Evolutionary conservation across 2,329 filamentous ascomycete genomes (phyloP).

Genomic region (Talaromyces piceae): DNA sequence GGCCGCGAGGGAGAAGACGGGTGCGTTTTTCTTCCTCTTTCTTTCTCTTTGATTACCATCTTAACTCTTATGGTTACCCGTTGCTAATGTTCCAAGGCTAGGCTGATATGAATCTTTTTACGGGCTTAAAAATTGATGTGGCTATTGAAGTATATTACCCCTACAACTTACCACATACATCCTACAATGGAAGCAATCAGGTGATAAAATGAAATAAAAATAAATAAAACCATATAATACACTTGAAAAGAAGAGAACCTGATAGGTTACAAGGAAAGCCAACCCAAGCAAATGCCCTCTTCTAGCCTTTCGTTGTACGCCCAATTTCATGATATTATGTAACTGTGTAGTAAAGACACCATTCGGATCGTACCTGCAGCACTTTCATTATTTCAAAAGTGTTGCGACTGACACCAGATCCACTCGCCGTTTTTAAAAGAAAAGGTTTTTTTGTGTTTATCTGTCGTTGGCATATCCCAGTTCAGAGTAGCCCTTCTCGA

Average conservation of each 20-base stretch:
- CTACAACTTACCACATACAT: too few relatives aligned
- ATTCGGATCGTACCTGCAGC: neutral
- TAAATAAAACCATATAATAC: conserved; percentile 4
- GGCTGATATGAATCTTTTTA: neutral
- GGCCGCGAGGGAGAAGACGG: conserved; percentile 44
- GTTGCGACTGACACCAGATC: too few relatives aligned
- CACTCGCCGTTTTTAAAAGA: neutral
- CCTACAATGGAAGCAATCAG: too few relatives aligned
- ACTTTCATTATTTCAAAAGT: too few relatives aligned
- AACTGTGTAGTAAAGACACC: neutral
- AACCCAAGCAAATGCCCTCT: neutral
- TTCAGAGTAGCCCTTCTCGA: neutral
- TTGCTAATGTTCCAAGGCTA: neutral
- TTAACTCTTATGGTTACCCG: too few relatives aligned
- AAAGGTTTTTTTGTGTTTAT: neutral
- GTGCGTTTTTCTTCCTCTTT: neutral
- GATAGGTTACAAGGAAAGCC: conserved; percentile 1
- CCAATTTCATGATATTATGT: neutral
- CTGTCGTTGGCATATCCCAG: neutral
- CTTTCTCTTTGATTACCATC: too few relatives aligned
- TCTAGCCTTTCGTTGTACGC: conserved; percentile 1
- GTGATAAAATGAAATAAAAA: neutral
- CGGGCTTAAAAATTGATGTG: too few relatives aligned
- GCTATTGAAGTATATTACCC: neutral
- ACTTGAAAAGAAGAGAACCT: conserved; percentile 4